Percentiles rank a stretch among this genome's conserved stretches.
These are phyloP conservation scores for Cunninghamia lanceolata DNA, from an alignment of 75 land plant genomes.

Conservation along the genomic window DNA sequence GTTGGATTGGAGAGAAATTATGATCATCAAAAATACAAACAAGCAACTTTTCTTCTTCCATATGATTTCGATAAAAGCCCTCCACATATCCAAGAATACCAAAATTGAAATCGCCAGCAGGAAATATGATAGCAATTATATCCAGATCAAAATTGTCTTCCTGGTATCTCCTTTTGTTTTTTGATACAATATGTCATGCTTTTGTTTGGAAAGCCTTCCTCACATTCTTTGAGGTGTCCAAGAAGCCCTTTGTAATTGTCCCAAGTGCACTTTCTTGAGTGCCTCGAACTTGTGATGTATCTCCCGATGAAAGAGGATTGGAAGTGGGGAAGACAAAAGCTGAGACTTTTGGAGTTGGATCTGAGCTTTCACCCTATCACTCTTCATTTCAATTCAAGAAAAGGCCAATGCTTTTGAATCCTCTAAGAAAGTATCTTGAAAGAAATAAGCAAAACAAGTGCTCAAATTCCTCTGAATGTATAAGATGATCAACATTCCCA, in stretches of 20 bases:
- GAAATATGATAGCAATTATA: too few relatives aligned
- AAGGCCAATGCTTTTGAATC: neutral
- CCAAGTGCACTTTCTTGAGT: conserved; percentile 62
- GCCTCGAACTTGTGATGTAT: conserved; percentile 21
- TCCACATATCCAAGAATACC: too few relatives aligned
- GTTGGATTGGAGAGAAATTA: conserved; percentile 93
- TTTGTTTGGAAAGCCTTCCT: conserved; percentile 88
- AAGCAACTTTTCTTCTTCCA: conserved; percentile 89
- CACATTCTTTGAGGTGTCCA: conserved; percentile 82
- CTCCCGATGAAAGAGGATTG: conserved; percentile 19
- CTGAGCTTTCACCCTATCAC: conserved; percentile 3
- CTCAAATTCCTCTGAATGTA: neutral
- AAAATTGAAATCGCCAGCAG: too few relatives aligned
- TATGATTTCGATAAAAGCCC: too few relatives aligned
- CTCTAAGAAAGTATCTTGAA: neutral
- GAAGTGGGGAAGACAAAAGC: neutral
- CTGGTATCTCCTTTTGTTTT: conserved; percentile 97
- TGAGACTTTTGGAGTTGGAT: neutral
- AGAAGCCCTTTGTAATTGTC: conserved; percentile 76
- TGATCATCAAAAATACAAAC: conserved; percentile 98
- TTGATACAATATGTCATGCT: conserved; percentile 93
- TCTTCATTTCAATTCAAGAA: conserved; percentile 4
- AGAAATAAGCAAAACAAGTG: neutral
- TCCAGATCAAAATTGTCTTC: too few relatives aligned
- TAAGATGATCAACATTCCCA: neutral